Evolutionary conservation across 108 stramenopile genomes (phyloP), one percentile per base, ranked within the genome.

Genomic region (Seminavis robusta): DNA sequence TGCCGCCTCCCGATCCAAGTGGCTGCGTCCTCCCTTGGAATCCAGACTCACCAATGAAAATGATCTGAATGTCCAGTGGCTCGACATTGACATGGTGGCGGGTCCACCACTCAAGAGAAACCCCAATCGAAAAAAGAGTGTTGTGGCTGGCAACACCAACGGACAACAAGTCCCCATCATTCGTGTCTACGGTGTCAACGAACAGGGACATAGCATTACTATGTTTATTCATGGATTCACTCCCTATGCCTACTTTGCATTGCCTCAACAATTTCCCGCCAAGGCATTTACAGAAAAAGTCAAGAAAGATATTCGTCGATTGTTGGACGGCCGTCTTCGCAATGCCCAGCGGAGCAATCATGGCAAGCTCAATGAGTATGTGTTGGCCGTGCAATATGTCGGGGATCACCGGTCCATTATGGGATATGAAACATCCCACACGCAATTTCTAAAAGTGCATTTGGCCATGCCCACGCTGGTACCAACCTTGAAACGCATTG

Each of bases 221-320:
- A 85, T 86, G 19, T 94, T 90, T 59, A 83, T 98, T 39, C 96
- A 98, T 61, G 99, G 99, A 21, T 95, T 92, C 52, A 97, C 98
- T 9, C 89, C 97, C 5, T 99, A 98, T 59, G 92, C 82, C 29
- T 97, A 88, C 76, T 86, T 88, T 71, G 83, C 81, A 37, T 49
- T 89, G 39, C 92, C 92, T 64, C 62, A 17, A 50, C 68, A 43
- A 76, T 94, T 15, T 28, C 7, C 24, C 15, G 48, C 8, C 21
- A 28, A 49, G 26, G 23, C 4, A 25, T 33, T 46, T 70, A 74
- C 21, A 59, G 64, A 47, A 47, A 47, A 21, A 9, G 38, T 52
- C 36, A 68, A 74, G 30, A 62, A 66, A 13, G 61, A 59, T 50
- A 71, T 76, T 38, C 39, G 50, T 10, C 43, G 63, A 32, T 17